Evolutionary conservation across 371 early-diverging fungal species (phyloP).

Genomic region (Fennellomyces sp.): DNA sequence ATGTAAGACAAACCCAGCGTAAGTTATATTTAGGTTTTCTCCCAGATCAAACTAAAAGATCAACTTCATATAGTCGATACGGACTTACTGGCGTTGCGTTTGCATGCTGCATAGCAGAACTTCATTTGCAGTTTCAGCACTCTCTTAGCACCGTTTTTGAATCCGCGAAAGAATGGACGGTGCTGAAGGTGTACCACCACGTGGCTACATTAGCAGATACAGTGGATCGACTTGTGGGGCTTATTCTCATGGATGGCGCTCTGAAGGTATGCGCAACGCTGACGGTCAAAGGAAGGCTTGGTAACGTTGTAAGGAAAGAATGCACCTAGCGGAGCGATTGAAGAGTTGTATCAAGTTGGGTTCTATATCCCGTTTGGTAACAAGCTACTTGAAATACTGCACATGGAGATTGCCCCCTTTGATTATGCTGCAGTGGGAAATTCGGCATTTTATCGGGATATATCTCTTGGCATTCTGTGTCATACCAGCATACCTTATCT

Average conservation of each 20-base stretch:
- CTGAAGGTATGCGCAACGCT: too few species aligned
- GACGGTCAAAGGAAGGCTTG: too few species aligned
- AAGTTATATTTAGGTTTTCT: too few species aligned
- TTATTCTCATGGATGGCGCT: constrained; percentile 32
- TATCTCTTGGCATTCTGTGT: constrained; percentile 37
- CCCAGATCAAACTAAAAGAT: neutral
- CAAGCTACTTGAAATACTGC: constrained; percentile 39
- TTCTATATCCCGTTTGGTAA: constrained; percentile 51
- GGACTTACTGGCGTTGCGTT: constrained; percentile 53
- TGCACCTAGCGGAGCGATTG: neutral
- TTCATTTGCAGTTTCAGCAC: constrained; percentile 42
- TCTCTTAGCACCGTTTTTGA: constrained; percentile 30
- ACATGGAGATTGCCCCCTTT: constrained; percentile 27
- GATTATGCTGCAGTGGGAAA: constrained; percentile 28
- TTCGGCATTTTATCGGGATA: constrained; percentile 35
- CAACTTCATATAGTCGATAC: constrained; percentile 24
- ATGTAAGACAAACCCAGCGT: constrained; percentile 42
- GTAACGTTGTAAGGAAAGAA: neutral
- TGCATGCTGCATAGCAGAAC: constrained; percentile 44
- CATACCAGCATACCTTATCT: constrained; percentile 53
- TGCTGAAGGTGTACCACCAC: constrained; percentile 40
- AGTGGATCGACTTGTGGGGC: constrained; percentile 24
- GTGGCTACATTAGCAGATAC: constrained; percentile 20
- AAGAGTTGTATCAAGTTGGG: constrained; percentile 12
- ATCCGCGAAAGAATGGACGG: constrained; percentile 10